These are phyloP conservation scores for Hysterangium stoloniferum DNA, from an alignment of 768 basidiomycete genomes.

Conservation along the genomic window DNA sequence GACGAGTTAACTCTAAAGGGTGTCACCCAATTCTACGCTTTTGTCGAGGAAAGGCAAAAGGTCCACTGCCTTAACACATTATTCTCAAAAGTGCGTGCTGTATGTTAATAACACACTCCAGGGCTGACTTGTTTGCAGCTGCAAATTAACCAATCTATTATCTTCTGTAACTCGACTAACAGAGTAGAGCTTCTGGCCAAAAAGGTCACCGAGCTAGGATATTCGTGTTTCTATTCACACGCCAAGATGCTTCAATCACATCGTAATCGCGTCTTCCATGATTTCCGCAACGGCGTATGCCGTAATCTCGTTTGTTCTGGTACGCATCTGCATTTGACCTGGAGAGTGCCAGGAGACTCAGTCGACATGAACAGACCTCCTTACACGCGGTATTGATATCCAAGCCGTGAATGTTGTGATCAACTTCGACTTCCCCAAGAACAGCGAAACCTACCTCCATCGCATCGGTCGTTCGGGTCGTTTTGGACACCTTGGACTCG, in stretches of 20 bases:
- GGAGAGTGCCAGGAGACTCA: background rate
- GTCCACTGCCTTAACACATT: constrained; percentile 99
- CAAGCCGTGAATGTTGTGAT: constrained; percentile 99
- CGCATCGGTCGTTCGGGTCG: constrained; percentile 97
- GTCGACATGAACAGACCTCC: constrained; percentile 49
- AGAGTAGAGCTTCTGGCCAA: constrained; percentile 98
- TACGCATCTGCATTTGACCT: too few species aligned
- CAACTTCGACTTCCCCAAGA: constrained; percentile 99
- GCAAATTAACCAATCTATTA: constrained; percentile 99
- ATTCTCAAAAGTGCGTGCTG: constrained; percentile 78
- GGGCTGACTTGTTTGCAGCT: constrained; percentile 43
- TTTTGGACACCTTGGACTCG: constrained; percentile 94
- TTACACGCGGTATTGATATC: constrained; percentile 99
- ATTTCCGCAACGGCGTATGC: constrained; percentile 97
- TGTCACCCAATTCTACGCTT: constrained; percentile 99
- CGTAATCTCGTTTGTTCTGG: constrained; percentile 91
- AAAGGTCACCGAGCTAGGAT: constrained; percentile 98
- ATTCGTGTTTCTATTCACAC: constrained; percentile 99
- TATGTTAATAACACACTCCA: background rate
- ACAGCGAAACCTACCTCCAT: constrained; percentile 97
- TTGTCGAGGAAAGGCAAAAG: constrained; percentile 98
- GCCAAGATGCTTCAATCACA: constrained; percentile 99
- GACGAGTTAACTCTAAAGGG: constrained; percentile 97
- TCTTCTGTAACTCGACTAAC: constrained; percentile 99
- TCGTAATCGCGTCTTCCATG: constrained; percentile 99